Base-by-base conservation (phyloP, 768 basidiomycete species). In the Mrakia blollopis region DNA sequence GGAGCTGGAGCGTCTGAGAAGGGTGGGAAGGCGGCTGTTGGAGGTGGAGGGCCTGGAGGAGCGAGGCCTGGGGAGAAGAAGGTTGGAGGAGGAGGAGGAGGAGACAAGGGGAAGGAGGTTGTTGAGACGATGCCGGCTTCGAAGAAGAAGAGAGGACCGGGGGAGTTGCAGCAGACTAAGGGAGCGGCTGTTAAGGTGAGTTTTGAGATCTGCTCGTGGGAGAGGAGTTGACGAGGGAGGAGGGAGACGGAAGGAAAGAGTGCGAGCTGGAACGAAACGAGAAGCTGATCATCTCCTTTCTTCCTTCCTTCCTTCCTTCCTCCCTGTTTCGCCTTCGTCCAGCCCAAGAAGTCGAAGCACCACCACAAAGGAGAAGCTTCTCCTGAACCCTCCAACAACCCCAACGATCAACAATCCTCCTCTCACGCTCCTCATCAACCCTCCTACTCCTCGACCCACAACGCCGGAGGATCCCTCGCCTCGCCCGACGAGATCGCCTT, bases 401-500 rank as follows among this genome's bases (percentile, higher is more conserved):
- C 16, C 47, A 50, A 50, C 32, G 54, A 68, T 23, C 78, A 74
- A 25, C 75, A 73, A 28, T 60, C 68, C 57, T 65, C 60, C 21
- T 65, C 78, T 8, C 62, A 78, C 10, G 65, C n/a, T 8, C 52
- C 61, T 80, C 81, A 25, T 79, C 81, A 3, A 77, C 79, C 28
- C 79, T 70, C 72, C 79, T 61, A 78, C 77, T 72, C 77, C 79
- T 73, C 23, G 75, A 52, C 76, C 71, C 52, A 74, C 74, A 47
- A 73, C 73, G 39, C 80, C 75, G 67, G 81, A 81, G 78, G 82
- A 80, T 71, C 80, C 32, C 74, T 84, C 44, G 84, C 81, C 21
- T 81, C 81, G 10, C 81, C 83, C 3, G 91, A 93, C 78, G 94
- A 97, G 81, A 87, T 94, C 44, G 85, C 91, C 18, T 98, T 98